phyloP scores from a whole-genome alignment of 257 asterid genomes.

The Plantago ovata region DNA sequence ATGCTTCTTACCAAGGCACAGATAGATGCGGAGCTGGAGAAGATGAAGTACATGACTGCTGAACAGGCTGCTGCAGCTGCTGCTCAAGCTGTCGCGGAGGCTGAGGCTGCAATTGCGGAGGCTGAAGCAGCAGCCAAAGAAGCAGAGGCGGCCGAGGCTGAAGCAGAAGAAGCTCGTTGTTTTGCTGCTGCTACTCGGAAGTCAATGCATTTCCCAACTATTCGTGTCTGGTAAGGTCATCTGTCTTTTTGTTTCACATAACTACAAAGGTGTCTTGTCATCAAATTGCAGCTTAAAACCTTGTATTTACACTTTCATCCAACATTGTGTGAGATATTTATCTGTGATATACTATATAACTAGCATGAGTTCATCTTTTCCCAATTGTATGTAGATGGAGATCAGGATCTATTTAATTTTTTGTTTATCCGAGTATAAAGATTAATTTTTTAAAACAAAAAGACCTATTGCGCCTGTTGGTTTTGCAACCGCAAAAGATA shows the following conservation, averaged over 20 bases:
- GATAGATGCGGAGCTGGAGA: slow-evolving; percentile 75
- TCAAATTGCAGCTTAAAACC: slow-evolving; percentile 1
- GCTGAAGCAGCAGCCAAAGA: slow-evolving; percentile 85
- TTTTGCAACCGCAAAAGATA: no score
- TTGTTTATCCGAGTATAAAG: background rate
- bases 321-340: background rate
- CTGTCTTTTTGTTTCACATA: background rate
- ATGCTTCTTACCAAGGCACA: slow-evolving; percentile 51
- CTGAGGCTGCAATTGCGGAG: slow-evolving; percentile 83
- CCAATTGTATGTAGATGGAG: background rate
- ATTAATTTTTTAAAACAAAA: no score
- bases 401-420: background rate
- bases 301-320: background rate
- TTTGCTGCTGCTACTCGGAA: slow-evolving; percentile 75
- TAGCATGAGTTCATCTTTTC: background rate
- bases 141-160: slow-evolving; percentile 94
- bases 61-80: slow-evolving; percentile 78
- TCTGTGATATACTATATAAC: background rate
- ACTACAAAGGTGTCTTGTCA: background rate
- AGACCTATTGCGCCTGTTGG: no score
- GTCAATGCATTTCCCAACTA: slow-evolving; percentile 48
- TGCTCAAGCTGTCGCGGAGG: slow-evolving; percentile 85
- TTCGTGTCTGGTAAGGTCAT: slow-evolving; percentile 59
- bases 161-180: slow-evolving; percentile 84
- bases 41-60: slow-evolving; percentile 68